Conservation (phyloP, 345 rosid species). For the Moricandia arvensis region DNA sequence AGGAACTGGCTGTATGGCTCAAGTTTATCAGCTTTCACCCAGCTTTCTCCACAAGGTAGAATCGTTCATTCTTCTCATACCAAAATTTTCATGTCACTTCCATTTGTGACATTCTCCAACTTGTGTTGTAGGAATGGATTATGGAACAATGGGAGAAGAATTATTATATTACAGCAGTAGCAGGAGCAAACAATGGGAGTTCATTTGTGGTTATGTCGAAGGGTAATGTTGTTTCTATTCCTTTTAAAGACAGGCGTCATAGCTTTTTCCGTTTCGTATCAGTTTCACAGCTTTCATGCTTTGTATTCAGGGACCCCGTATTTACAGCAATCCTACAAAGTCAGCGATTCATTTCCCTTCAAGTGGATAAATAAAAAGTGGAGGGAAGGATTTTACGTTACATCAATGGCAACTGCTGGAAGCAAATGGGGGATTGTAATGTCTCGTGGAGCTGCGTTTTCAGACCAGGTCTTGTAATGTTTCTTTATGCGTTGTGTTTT, state of each 20-base stretch:
- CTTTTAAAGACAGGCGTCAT: neutral
- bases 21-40: constrained; percentile 81
- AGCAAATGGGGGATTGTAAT: constrained; percentile 94
- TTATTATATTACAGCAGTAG: constrained; percentile 89
- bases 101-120: neutral
- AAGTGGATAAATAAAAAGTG: constrained; percentile 98
- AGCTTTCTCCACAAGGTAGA: constrained; percentile 83
- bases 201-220: constrained; percentile 95
- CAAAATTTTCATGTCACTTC: constrained; percentile 12
- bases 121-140: constrained; percentile 73
- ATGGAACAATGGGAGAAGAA: constrained; percentile 98
- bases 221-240: constrained; percentile 48
- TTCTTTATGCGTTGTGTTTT: neutral
- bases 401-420: constrained; percentile 95
- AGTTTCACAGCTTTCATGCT: neutral
- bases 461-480: constrained; percentile 64
- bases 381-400: constrained; percentile 92
- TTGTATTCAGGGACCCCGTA: constrained; percentile 71
- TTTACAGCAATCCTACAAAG: constrained; percentile 95
- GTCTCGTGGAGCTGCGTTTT: constrained; percentile 91
- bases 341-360: constrained; percentile 90
- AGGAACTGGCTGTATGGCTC: constrained; percentile 77
- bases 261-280: neutral
- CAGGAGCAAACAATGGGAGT: constrained; percentile 85
- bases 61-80: constrained; percentile 17